phyloP scores from a whole-genome alignment of 768 basidiomycete genomes.

The Boletus vermiculosoides region DNA sequence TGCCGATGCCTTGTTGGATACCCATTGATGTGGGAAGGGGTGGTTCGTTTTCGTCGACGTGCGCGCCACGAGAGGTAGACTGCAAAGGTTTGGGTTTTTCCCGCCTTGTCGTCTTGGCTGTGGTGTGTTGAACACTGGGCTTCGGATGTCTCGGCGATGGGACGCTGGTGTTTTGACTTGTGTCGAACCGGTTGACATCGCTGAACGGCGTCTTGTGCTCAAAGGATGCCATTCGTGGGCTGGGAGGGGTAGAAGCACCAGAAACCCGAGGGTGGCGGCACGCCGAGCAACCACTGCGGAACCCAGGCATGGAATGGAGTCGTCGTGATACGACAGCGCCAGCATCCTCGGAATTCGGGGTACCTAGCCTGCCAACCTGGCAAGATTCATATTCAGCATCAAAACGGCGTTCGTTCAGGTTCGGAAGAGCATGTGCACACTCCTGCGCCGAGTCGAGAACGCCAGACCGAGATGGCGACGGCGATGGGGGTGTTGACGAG shows the following conservation, averaged over 20 bases:
- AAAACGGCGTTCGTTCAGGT: slow-evolving; percentile 1
- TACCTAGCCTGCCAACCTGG: not conserved
- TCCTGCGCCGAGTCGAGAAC: slow-evolving; percentile 1
- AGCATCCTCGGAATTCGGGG: slow-evolving; percentile 18
- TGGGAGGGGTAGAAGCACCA: slow-evolving; percentile 12
- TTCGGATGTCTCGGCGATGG: not conserved
- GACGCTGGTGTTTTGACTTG: not conserved
- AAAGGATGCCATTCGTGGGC: not conserved
- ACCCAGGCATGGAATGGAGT: slow-evolving; percentile 13
- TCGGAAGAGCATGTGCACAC: slow-evolving; percentile 1
- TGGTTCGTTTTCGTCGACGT: slow-evolving; percentile 23
- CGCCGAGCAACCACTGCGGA: slow-evolving; percentile 31
- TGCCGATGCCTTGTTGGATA: slow-evolving; percentile 2
- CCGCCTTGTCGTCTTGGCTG: slow-evolving; percentile 9
- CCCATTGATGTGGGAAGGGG: not conserved
- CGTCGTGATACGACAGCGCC: slow-evolving; percentile 2
- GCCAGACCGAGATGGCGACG: slow-evolving; percentile 3
- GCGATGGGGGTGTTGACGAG: not conserved
- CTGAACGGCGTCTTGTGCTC: slow-evolving; percentile 1
- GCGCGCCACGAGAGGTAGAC: not conserved
- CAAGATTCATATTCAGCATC: not conserved
- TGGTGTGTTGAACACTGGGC: not conserved
- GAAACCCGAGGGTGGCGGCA: slow-evolving; percentile 25
- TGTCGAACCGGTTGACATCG: not conserved
- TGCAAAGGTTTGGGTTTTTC: slow-evolving; percentile 1